These are phyloP conservation scores for Boletus sensibilis DNA, from an alignment of 768 basidiomycete genomes.

Conservation along the genomic window DNA sequence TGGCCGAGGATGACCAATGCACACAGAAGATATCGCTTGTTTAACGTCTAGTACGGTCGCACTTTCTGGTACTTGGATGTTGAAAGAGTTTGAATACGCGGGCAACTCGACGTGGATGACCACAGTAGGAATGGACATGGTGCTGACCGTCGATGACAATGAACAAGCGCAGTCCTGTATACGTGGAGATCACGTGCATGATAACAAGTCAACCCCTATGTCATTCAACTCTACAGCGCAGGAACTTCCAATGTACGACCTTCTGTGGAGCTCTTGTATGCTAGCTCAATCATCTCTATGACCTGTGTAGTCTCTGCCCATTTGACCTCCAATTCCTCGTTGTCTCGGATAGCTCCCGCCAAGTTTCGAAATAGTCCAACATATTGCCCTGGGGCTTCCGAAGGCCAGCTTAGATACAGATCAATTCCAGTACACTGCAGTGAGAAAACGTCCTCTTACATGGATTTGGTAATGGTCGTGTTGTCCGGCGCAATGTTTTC, in stretches of 20 bases:
- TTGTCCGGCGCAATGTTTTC: slow-evolving; percentile 55
- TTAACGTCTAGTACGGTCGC: slow-evolving; percentile 65
- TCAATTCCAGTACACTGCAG: slow-evolving; percentile 24
- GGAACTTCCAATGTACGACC: slow-evolving; percentile 45
- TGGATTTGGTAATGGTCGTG: slow-evolving; percentile 27
- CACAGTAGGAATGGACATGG: slow-evolving; percentile 31
- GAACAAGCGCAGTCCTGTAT: neutral
- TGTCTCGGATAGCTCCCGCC: slow-evolving; percentile 57
- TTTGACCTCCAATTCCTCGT: slow-evolving; percentile 56
- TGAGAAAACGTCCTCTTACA: slow-evolving; percentile 30
- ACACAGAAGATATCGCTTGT: slow-evolving; percentile 56
- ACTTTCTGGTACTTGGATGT: slow-evolving; percentile 45
- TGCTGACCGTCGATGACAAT: slow-evolving; percentile 3
- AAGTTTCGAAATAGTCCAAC: slow-evolving; percentile 63
- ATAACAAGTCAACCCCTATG: neutral
- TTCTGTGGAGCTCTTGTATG: slow-evolving; percentile 62
- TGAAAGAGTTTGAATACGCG: slow-evolving; percentile 68
- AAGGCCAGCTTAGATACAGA: slow-evolving; percentile 54
- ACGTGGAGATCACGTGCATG: slow-evolving; percentile 35
- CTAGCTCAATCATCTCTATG: slow-evolving; percentile 77
- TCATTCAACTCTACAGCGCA: slow-evolving; percentile 5
- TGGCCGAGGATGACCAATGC: slow-evolving; percentile 61
- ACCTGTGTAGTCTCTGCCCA: slow-evolving; percentile 72
- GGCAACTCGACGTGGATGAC: slow-evolving; percentile 70
- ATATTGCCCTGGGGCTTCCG: slow-evolving; percentile 57